Evolutionary conservation across 2,329 filamentous ascomycete genomes (phyloP), one percentile per base, ranked within the genome.

Genomic region (Cladosporium sp.): DNA sequence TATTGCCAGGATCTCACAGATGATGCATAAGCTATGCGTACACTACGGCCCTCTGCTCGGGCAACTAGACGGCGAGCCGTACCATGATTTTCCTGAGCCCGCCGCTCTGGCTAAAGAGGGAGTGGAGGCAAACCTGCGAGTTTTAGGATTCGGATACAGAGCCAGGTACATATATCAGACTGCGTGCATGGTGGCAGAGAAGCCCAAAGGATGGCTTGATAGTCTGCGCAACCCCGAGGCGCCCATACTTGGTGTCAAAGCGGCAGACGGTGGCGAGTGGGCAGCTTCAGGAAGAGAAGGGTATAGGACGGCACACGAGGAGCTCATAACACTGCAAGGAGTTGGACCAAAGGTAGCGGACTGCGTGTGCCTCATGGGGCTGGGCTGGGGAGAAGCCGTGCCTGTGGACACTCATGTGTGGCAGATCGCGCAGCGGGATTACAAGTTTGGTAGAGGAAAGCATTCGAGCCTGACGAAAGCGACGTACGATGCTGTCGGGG

Each of bases 321-420:
- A 89, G 63, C 79, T 99, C 2, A 79, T 97, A 1, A 76, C 81
- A 5, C 79, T 99, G 20, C 85, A 91, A 58, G 94, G 94, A 1
- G 95, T 99, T 5, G 94, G 94, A 0, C 94, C 95, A 0, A 99
- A 99, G 72, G 94, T 99, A 0, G 89, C 94, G 5, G 95, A 99
- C 71, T 99, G 95, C 69, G 92, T 97, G 7, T 96, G 90, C 69
- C 77, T 99, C 19, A 97, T 99, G 89, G 95, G 95, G 0, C 76
- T 99, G 13, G 93, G 92, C 25, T 99, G 95, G 93, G 89, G 89
- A 32, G 93, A 97, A 74, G 87, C 92, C 2, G 92, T 99, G 1
- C 94, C 94, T 0, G 90, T 99, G 32, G 94, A 99, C 73, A 99
- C 95, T 1, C 95, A 99, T 74, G 91, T 99, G 12, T 97, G 92